phyloP scores from a whole-genome alignment of 306 rosid species.

The Cercis canadensis region DNA sequence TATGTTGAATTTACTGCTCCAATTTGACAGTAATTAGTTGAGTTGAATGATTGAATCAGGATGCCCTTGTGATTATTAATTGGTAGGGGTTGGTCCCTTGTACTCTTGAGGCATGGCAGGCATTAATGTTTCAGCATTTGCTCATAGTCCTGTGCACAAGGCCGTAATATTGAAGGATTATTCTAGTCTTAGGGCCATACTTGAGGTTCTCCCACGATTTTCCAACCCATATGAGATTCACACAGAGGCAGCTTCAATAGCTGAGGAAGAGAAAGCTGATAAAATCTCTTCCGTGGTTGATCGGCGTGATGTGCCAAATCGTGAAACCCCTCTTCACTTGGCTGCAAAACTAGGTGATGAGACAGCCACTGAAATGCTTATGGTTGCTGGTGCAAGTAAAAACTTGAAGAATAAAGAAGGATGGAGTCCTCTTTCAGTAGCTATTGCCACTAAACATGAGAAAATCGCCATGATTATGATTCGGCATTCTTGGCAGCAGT shows the following conservation, averaged over 20 bases:
- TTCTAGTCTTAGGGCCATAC: conserved; percentile 53
- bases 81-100: too few species aligned
- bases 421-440: conserved; percentile 73
- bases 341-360: conserved; percentile 62
- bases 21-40: too few species aligned
- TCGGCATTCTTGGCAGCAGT: conserved; percentile 64
- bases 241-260: conserved; percentile 50
- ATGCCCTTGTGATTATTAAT: too few species aligned
- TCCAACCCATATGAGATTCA: conserved; percentile 56
- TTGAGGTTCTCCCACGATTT: conserved; percentile 51
- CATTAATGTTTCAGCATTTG: conserved; percentile 51
- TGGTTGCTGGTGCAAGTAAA: conserved; percentile 70
- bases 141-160: conserved; percentile 66
- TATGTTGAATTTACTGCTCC: too few species aligned
- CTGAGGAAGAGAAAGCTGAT: conserved; percentile 66
- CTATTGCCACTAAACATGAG: conserved; percentile 61
- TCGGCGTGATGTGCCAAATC: conserved; percentile 63
- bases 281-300: conserved; percentile 55
- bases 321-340: conserved; percentile 65
- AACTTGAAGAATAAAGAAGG: conserved; percentile 72
- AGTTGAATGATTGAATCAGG: too few species aligned
- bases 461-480: conserved; percentile 58
- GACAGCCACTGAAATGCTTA: conserved; percentile 59
- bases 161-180: conserved; percentile 56
- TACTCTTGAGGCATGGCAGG: conserved; percentile 52